Conservation (phyloP, 108 stramenopile species). For the Stephanodiscus triporus region DNA sequence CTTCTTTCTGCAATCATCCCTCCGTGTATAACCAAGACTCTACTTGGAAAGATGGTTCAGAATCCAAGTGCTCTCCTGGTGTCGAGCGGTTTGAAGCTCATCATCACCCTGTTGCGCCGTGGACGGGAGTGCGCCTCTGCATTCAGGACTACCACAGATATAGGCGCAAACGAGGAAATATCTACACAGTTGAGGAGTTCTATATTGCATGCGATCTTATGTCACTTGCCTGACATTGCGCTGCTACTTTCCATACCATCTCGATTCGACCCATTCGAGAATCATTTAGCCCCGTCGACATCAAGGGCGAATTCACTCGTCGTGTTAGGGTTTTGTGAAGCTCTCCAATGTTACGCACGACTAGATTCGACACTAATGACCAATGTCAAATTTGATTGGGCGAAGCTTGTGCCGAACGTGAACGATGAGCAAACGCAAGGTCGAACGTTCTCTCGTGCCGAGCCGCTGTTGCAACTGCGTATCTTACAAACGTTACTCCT, state of each 20-base stretch:
- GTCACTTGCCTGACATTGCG: conserved; percentile 64
- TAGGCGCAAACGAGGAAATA: not conserved
- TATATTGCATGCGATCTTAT: conserved; percentile 23
- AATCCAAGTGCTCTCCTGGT: conserved; percentile 56
- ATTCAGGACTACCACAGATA: not conserved
- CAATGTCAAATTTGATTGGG: conserved; percentile 67
- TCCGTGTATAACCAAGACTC: conserved; percentile 46
- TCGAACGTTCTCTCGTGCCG: conserved; percentile 31
- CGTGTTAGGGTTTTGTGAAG: conserved; percentile 37
- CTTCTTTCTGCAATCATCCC: conserved; percentile 53
- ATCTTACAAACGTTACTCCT: conserved; percentile 42
- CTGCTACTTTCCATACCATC: conserved; percentile 57
- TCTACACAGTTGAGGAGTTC: conserved; percentile 13
- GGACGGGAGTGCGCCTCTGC: conserved; percentile 23
- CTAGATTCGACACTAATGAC: conserved; percentile 42
- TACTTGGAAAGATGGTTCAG: conserved; percentile 63
- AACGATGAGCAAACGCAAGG: conserved; percentile 1
- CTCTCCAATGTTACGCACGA: conserved; percentile 46
- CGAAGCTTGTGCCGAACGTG: conserved; percentile 62
- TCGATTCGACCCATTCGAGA: conserved; percentile 55
- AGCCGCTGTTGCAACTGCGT: conserved; percentile 31
- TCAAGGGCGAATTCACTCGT: conserved; percentile 32
- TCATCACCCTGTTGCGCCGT: conserved; percentile 54
- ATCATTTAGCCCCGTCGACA: not conserved
- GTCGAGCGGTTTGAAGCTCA: conserved; percentile 55